These are phyloP conservation scores for Hyaloscypha bicolor DNA, from an alignment of 495 filamentous ascomycete species.

Conservation along the genomic window DNA sequence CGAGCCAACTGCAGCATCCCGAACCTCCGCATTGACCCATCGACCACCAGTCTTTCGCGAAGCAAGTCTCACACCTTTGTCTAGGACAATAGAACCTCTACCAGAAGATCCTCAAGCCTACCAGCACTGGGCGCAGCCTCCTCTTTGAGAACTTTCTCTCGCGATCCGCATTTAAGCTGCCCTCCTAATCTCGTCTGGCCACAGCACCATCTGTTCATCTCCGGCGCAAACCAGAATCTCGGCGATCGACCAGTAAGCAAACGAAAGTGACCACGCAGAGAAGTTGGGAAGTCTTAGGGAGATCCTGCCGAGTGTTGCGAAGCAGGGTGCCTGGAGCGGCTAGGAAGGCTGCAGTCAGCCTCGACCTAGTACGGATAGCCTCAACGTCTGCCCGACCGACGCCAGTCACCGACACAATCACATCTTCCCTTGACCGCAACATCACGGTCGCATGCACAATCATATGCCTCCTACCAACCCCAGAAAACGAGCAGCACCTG, in stretches of 20 bases:
- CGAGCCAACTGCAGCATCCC: constrained; percentile 34
- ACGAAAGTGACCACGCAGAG: constrained; percentile 7
- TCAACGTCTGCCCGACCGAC: constrained; percentile 10
- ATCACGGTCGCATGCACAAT: constrained; percentile 18
- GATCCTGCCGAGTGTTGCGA: background rate
- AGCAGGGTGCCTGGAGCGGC: constrained; percentile 18
- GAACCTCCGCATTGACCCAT: constrained; percentile 33
- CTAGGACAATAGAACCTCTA: constrained; percentile 27
- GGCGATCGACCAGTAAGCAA: constrained; percentile 16
- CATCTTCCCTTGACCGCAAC: constrained; percentile 18
- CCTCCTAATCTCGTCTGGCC: background rate
- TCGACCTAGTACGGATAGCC: constrained; percentile 21
- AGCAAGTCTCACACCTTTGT: constrained; percentile 31
- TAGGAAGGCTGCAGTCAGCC: constrained; percentile 34
- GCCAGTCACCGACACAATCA: constrained; percentile 3
- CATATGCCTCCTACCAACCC: constrained; percentile 48
- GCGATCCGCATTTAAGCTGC: constrained; percentile 21
- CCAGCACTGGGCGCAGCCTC: constrained; percentile 27
- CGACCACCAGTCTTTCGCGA: constrained; percentile 27
- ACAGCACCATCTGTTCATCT: constrained; percentile 19
- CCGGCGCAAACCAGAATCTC: constrained; percentile 27
- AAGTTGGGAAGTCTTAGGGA: background rate
- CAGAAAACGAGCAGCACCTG: constrained; percentile 77
- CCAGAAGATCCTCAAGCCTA: constrained; percentile 26
- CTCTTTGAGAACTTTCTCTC: constrained; percentile 22